These are phyloP conservation scores for Tolypocladium paradoxum DNA, from an alignment of 2,329 filamentous ascomycete genomes.

Conservation along the genomic window DNA sequence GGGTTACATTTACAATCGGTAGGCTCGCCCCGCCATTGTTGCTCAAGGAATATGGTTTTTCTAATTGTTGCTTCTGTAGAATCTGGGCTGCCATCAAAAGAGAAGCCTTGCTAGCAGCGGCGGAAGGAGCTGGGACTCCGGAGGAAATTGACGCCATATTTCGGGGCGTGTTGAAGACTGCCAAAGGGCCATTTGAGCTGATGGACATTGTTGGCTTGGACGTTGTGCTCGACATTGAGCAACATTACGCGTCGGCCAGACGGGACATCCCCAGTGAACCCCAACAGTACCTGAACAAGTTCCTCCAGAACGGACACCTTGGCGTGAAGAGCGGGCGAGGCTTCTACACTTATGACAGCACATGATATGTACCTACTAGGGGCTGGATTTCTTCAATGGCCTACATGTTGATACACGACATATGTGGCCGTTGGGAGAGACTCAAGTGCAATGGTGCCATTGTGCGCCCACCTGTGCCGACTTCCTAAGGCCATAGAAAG, in stretches of 20 bases:
- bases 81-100: slow-evolving; percentile 22
- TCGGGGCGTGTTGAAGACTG: slow-evolving; percentile 17
- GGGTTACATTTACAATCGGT: slow-evolving; percentile 22
- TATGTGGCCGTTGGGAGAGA: too few species aligned
- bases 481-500: too few species aligned
- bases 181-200: slow-evolving; percentile 18
- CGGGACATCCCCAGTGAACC: slow-evolving; percentile 12
- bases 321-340: slow-evolving; percentile 18
- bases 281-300: slow-evolving; percentile 13
- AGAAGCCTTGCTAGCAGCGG: slow-evolving; percentile 18
- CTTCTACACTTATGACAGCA: slow-evolving; percentile 10
- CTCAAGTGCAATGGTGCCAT: too few species aligned
- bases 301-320: slow-evolving; percentile 12
- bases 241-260: slow-evolving; percentile 17
- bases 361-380: neutral
- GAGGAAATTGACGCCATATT: slow-evolving; percentile 21
- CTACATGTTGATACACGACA: neutral
- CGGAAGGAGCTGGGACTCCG: slow-evolving; percentile 18
- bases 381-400: too few species aligned
- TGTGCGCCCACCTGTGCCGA: too few species aligned
- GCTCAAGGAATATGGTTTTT: neutral
- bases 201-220: slow-evolving; percentile 21
- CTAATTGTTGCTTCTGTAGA: slow-evolving; percentile 3
- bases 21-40: neutral
- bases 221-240: slow-evolving; percentile 19